Conservation (phyloP, 345 rosid species). For the Citrus maxima region DNA sequence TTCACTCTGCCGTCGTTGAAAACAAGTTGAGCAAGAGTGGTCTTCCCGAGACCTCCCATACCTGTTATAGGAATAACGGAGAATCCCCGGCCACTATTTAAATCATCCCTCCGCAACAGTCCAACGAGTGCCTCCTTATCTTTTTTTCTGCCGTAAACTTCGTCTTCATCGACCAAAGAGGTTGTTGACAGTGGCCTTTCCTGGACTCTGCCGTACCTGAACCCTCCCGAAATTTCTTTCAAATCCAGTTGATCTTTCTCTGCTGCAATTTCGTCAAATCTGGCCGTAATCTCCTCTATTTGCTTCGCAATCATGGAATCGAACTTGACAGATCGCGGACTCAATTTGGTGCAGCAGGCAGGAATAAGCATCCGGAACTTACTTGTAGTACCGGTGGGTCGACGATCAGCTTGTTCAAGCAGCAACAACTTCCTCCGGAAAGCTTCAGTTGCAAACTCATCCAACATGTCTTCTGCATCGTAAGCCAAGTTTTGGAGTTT, state of each 20-base stretch:
- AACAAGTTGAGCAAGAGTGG: slow-evolving; percentile 18
- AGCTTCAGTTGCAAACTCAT: slow-evolving; percentile 16
- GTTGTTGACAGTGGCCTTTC: slow-evolving; percentile 9
- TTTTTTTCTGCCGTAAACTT: slow-evolving; percentile 19
- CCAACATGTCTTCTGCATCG: slow-evolving; percentile 18
- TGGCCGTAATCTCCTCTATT: slow-evolving; percentile 1
- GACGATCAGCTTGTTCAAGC: neutral
- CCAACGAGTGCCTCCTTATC: slow-evolving; percentile 11
- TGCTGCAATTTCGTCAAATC: slow-evolving; percentile 1
- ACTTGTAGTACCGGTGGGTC: neutral
- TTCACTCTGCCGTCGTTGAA: neutral
- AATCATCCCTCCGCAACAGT: neutral
- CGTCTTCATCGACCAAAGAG: slow-evolving; percentile 10
- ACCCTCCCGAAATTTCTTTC: neutral
- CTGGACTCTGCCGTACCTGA: neutral
- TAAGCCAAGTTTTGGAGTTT: slow-evolving; percentile 9
- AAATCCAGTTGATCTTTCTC: neutral
- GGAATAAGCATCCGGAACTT: neutral
- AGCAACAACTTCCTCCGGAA: neutral
- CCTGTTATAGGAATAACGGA: slow-evolving; percentile 24
- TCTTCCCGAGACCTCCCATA: slow-evolving; percentile 25
- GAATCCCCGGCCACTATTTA: neutral
- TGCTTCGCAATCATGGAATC: neutral
- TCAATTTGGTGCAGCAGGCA: neutral
- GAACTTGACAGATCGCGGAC: neutral